These are phyloP conservation scores for Metschnikowia peoriensis DNA, from an alignment of 805 yeast genomes.

Conservation along the genomic window DNA sequence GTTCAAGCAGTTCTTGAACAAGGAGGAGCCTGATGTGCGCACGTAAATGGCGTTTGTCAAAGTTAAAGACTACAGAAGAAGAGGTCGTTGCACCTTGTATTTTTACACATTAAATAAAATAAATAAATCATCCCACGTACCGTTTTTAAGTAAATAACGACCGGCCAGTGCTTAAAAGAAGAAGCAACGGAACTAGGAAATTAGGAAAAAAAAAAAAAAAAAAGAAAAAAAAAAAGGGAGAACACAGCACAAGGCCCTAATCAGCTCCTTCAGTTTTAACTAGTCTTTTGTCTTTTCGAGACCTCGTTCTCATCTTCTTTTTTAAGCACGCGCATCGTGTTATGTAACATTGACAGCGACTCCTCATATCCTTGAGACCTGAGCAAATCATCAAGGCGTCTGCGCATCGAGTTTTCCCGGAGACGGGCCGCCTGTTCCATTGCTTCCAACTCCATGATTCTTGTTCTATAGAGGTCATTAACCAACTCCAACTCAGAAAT, in stretches of 20 bases:
- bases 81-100: neutral
- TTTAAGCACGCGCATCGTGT: slow-evolving; percentile 11
- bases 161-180: neutral
- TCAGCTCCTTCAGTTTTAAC: neutral
- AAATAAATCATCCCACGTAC: neutral
- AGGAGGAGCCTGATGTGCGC: slow-evolving; percentile 83
- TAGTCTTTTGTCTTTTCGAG: slow-evolving; percentile 13
- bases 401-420: slow-evolving; percentile 47
- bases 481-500: slow-evolving; percentile 88
- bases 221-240: neutral
- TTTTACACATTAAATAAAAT: slow-evolving; percentile 2
- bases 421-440: slow-evolving; percentile 55
- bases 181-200: neutral
- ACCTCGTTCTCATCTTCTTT: slow-evolving; percentile 14
- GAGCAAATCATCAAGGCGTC: slow-evolving; percentile 46
- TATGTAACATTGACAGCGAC: slow-evolving; percentile 12
- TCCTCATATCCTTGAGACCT: slow-evolving; percentile 24
- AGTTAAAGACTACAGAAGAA: slow-evolving; percentile 44
- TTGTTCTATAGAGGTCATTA: slow-evolving; percentile 79
- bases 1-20: slow-evolving; percentile 72
- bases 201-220: neutral
- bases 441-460: slow-evolving; percentile 80
- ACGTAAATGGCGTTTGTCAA: slow-evolving; percentile 44
- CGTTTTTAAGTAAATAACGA: neutral
- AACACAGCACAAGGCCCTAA: neutral